A percentile compares a stretch with the other conserved stretches of the same genome.
Evolutionary conservation across 306 rosid species (phyloP).

Genomic region (Canavalia ensiformis): DNA sequence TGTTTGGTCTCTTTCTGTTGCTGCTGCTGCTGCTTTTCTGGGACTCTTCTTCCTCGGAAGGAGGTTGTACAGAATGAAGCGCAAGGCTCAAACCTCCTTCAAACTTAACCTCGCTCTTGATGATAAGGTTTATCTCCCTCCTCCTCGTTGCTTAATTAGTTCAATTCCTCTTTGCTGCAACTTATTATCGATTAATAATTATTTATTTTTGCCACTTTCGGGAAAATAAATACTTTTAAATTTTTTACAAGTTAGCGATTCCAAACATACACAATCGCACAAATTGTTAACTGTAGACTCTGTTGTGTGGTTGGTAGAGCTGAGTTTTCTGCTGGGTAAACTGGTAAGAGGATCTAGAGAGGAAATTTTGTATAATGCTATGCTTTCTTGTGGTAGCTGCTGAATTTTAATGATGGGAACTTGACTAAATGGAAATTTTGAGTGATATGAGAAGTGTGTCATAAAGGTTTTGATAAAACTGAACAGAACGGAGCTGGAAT

Average conservation of each 20-base stretch:
- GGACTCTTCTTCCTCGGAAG: constrained; percentile 80
- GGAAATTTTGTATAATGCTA: neutral
- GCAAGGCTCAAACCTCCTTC: constrained; percentile 71
- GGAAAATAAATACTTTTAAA: no score
- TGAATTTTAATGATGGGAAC: neutral
- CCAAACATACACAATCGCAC: no score
- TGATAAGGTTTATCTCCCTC: constrained; percentile 69
- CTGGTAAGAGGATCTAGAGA: neutral
- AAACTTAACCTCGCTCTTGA: constrained; percentile 87
- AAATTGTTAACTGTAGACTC: neutral
- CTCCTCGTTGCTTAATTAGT: no score
- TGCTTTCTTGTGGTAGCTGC: neutral
- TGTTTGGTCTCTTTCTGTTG: constrained; percentile 83
- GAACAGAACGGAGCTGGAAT: neutral
- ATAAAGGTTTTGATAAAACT: neutral
- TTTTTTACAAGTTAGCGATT: no score
- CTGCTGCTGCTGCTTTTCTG: constrained; percentile 83
- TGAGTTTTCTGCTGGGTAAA: neutral
- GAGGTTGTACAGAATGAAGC: constrained; percentile 76
- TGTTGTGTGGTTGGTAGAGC: neutral
- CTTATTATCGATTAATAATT: no score
- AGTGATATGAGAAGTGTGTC: neutral
- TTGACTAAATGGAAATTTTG: neutral
- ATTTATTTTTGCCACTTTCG: no score
- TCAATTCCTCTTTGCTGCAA: no score